Base-by-base conservation (phyloP, 176 grass and related monocot species). In the Triticum monococcum region DNA sequence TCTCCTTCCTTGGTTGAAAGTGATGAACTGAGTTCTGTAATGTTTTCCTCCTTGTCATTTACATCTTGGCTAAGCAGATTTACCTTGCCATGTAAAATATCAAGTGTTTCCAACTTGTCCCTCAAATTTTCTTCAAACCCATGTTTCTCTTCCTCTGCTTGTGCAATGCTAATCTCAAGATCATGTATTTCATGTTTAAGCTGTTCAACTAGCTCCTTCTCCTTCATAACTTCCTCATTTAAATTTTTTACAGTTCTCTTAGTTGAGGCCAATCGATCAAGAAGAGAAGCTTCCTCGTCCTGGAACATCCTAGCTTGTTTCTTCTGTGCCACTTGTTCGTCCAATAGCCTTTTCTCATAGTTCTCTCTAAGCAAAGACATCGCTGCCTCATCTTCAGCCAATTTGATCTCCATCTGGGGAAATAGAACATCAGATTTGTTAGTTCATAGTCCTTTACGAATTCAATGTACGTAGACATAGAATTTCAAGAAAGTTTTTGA, bases 361-460 rank as follows among this genome's bases (percentile, higher is more conserved):
- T 75, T 96, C 85, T 99, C 92, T 77, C 91, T 93, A 83, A 94
- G 83, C 79, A 85, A 82, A 72, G 88, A 92, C 74, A 91, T 92
- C 70, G 85, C 80, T 79, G 83, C 84, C 88, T 99, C 97, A 59
- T 91, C 92, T 89, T 89, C 90, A 86, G 85, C 61, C 81, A 99
- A 90, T 87, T 94, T 93, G 37, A n/a, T 61, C 62, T 94, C 86
- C 90, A 93, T 99, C 97, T 99, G 90, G 54, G 83, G 59, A 22
- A 77, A 62, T 68, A 18, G 3, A 78, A 85, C 24, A 54, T 61
- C 22, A 81, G 4, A 28, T 65, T 74, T 26, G 41, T 90, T 67
- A 79, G 23, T 79, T 79, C 52, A 20, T 18, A 74, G 84, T 83
- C 9, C 0, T 81, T 67, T 35, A 72, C 3, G 7, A 79, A 80